A percentile compares a stretch with the other conserved stretches of the same genome.
These are phyloP conservation scores for Monosporozyma servazzii DNA, from an alignment of 805 yeast genomes.

Conservation along the genomic window DNA sequence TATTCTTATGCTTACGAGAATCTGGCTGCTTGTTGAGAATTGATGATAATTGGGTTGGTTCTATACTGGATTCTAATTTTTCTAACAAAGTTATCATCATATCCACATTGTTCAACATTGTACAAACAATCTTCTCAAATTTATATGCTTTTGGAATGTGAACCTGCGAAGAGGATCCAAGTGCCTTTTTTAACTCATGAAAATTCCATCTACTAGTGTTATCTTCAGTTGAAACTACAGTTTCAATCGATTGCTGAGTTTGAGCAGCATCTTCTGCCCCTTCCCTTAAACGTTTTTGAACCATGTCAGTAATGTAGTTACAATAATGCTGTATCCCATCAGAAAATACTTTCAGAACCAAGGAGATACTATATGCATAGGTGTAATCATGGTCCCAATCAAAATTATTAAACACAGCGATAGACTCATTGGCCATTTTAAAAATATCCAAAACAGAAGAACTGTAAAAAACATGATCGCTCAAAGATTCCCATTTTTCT, in stretches of 20 bases:
- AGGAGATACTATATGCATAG: slow-evolving; percentile 51
- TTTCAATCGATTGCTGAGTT: neutral
- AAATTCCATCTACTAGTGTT: slow-evolving; percentile 18
- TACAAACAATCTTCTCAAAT: slow-evolving; percentile 55
- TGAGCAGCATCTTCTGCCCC: slow-evolving; percentile 2
- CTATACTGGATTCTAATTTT: slow-evolving; percentile 45
- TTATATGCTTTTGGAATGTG: slow-evolving; percentile 44
- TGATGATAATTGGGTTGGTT: slow-evolving; percentile 48
- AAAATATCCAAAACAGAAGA: slow-evolving; percentile 62
- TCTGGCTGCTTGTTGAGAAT: slow-evolving; percentile 20
- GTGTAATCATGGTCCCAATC: slow-evolving; percentile 62
- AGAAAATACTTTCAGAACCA: slow-evolving; percentile 53
- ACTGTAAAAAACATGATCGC: slow-evolving; percentile 39
- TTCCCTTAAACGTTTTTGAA: slow-evolving; percentile 33
- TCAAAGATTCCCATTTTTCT: slow-evolving; percentile 50
- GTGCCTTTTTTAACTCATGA: slow-evolving; percentile 43
- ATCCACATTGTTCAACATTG: slow-evolving; percentile 63
- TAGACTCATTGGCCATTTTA: slow-evolving; percentile 48
- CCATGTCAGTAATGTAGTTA: slow-evolving; percentile 27
- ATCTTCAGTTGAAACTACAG: neutral
- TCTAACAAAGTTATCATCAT: slow-evolving; percentile 41
- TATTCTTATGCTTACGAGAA: neutral
- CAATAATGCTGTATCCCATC: slow-evolving; percentile 49
- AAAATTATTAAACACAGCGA: slow-evolving; percentile 48
- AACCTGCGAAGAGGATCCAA: slow-evolving; percentile 32